phyloP scores from a whole-genome alignment of 371 early-diverging fungal genomes.

The Mortierella sp. region DNA sequence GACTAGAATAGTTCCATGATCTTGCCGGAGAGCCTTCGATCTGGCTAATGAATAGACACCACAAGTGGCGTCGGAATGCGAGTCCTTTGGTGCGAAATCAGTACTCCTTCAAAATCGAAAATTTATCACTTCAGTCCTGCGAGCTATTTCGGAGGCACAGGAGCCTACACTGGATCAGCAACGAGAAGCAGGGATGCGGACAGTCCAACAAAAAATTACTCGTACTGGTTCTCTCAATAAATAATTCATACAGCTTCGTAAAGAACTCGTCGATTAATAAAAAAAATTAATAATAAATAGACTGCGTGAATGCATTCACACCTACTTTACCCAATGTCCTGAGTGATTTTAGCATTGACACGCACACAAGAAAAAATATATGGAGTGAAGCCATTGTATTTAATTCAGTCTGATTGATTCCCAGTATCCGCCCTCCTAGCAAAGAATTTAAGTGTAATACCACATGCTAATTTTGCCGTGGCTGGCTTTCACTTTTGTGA shows the following conservation, averaged over 20 bases:
- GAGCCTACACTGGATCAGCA: neutral
- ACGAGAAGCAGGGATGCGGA: neutral
- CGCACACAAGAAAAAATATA: too few species aligned
- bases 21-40: neutral
- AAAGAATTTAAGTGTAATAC: too few species aligned
- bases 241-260: neutral
- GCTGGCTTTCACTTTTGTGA: too few species aligned
- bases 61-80: neutral
- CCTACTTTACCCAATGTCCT: too few species aligned
- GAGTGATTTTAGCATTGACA: too few species aligned
- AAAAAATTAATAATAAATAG: too few species aligned
- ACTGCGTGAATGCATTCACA: too few species aligned
- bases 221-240: neutral
- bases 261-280: neutral
- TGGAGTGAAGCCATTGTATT: too few species aligned
- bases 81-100: neutral
- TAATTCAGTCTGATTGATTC: too few species aligned
- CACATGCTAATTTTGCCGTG: too few species aligned
- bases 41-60: neutral
- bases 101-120: neutral
- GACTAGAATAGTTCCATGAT: neutral
- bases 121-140: neutral
- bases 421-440: too few species aligned
- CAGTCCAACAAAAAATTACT: neutral
- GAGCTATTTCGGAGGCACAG: neutral